Evolutionary conservation across 2,329 filamentous ascomycete genomes (phyloP).

Genomic region (Bisporella sp.): DNA sequence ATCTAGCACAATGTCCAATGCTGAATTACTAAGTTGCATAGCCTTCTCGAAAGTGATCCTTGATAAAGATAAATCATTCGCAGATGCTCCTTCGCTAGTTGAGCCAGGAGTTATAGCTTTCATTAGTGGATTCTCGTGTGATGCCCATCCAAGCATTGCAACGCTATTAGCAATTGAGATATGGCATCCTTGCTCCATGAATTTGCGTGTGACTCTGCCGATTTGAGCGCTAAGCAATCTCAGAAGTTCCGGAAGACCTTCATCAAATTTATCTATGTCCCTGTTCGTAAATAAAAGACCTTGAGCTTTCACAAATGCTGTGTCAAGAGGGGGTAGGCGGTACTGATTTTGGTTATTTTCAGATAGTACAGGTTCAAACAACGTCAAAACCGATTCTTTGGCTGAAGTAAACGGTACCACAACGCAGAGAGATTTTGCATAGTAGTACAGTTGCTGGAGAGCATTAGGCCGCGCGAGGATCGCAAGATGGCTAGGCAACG

Average conservation of each 20-base stretch:
- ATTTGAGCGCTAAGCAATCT: conserved; percentile 51
- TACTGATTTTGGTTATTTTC: conserved; percentile 30
- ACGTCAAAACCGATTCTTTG: conserved; percentile 60
- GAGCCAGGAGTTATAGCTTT: conserved; percentile 9
- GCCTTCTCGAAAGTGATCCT: conserved; percentile 11
- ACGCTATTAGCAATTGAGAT: conserved; percentile 43
- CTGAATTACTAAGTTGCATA: conserved; percentile 7
- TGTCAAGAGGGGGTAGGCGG: conserved; percentile 42
- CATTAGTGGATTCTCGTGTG: conserved; percentile 23
- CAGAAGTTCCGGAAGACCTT: conserved; percentile 42
- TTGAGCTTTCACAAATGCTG: conserved; percentile 56
- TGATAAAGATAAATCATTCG: background rate
- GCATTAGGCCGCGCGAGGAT: conserved; percentile 66
- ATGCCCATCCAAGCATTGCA: conserved; percentile 24
- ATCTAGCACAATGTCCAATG: conserved; percentile 12
- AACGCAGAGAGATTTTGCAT: conserved; percentile 63
- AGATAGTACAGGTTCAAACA: conserved; percentile 54
- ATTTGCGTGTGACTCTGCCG: conserved; percentile 36
- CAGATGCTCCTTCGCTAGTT: conserved; percentile 6
- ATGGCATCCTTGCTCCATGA: conserved; percentile 43
- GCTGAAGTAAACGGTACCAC: conserved; percentile 50
- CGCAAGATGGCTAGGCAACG: conserved; percentile 53
- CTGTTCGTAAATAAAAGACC: conserved; percentile 55
- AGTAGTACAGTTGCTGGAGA: conserved; percentile 66
- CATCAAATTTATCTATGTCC: conserved; percentile 38